Evolutionary conservation across 2,329 filamentous ascomycete species (phyloP).

Genomic region (Colletotrichum agaves): DNA sequence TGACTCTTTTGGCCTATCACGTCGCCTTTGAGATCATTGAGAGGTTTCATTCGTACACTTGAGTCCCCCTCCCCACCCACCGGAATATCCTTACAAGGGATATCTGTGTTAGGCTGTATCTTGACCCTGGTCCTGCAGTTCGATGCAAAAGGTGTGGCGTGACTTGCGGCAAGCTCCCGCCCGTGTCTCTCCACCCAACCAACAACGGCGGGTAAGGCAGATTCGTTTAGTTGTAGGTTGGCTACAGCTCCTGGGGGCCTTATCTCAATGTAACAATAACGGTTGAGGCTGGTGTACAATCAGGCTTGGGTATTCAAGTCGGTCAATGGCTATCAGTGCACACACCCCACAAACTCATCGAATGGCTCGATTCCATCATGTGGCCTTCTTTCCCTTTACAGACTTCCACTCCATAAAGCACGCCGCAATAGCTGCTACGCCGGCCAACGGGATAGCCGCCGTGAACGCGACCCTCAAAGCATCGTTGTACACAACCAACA

Average conservation of each 20-base stretch:
- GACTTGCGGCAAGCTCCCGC: not conserved
- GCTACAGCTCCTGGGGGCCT: not conserved
- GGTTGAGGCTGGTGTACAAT: no score
- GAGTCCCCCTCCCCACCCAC: no score
- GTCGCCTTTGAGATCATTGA: not conserved
- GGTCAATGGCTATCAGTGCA: not conserved
- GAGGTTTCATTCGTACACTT: not conserved
- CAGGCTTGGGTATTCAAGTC: not conserved
- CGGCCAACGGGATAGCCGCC: constrained; percentile 27
- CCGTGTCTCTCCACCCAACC: not conserved
- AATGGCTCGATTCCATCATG: not conserved
- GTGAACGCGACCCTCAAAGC: constrained; percentile 68
- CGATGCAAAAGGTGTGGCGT: not conserved
- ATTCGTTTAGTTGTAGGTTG: not conserved
- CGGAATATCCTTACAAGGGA: not conserved
- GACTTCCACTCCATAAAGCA: constrained; percentile 34
- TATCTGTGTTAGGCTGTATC: not conserved
- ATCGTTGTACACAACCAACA: constrained; percentile 68
- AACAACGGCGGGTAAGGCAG: not conserved
- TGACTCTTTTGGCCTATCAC: not conserved
- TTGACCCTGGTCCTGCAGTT: not conserved
- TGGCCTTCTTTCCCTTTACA: constrained; percentile 2
- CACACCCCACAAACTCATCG: not conserved
- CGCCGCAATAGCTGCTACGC: constrained; percentile 21
- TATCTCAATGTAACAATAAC: no score